Evolutionary conservation across 306 rosid species (phyloP), one percentile per base, ranked within the genome.

Genomic region (Biancaea sappan): DNA sequence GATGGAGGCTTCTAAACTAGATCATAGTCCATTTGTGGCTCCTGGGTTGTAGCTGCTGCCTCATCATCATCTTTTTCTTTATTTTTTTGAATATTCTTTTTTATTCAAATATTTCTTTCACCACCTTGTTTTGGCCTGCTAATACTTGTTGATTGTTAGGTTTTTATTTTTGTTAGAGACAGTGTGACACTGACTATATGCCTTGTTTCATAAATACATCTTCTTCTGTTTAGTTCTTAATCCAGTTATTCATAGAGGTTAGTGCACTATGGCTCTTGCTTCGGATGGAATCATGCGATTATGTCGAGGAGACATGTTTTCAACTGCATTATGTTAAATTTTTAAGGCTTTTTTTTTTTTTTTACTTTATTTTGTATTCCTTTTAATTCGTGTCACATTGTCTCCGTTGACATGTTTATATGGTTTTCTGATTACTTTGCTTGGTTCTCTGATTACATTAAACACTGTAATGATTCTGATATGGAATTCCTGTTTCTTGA

Each of bases 71-170:
- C 37, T 8, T 37, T 34, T 4, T 4, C 37, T 50, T 1, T 50
- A 0, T 18, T 11, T 60, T 34, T 28, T 16, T 43, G 48, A 44
- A 32, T 21, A n/a, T 60, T 32, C 15, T 52, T 8, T 52, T 52
- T 52, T 22, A n/a, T n/a, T n/a, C n/a, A 26, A 16, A 38, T 31
- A 32, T 5, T n/a, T 15, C 40, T 74, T 68, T 58, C 18, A 6
- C 43, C 43, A 19, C 64, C 47, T 19, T 82, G 57, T 70, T 75
- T 53, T 54, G 3, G 50, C 38, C 50, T n/a, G 34, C 63, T 53
- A 12, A 21, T 38, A 14, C 69, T 38, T 9, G 12, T 25, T 5
- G 5, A 66, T 67, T 2, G 15, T 44, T 19, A 44, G 32, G 6
- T 62, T 54, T 50, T 29, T 11, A 19, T 15, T 47, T 28, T 67